A percentile compares a stretch with the other conserved stretches of the same genome.
Evolutionary conservation across 306 rosid genomes (phyloP).

Genomic region (Hippophae tibetana): DNA sequence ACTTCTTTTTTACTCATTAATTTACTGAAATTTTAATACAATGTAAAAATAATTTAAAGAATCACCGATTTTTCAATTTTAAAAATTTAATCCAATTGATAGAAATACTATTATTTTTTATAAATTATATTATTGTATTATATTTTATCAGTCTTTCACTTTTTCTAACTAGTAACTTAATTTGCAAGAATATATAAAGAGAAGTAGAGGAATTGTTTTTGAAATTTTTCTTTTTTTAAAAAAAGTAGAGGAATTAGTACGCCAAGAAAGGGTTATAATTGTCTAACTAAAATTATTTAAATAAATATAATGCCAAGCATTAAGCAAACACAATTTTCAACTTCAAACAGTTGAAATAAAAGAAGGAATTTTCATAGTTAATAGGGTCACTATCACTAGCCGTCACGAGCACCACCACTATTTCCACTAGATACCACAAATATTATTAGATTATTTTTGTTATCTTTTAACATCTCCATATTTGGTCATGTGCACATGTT

Average conservation of each 20-base stretch:
- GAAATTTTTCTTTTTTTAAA: neutral
- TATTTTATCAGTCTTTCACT: too few relatives aligned
- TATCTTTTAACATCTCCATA: slow-evolving; percentile 6
- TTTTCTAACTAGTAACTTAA: too few relatives aligned
- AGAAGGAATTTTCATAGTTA: slow-evolving; percentile 8
- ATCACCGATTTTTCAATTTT: too few relatives aligned
- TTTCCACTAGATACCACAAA: slow-evolving; percentile 12
- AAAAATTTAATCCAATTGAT: too few relatives aligned
- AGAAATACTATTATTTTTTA: too few relatives aligned
- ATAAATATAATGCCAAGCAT: slow-evolving; percentile 21
- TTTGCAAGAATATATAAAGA: too few relatives aligned
- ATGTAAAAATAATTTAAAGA: too few relatives aligned
- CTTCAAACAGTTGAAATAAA: slow-evolving; percentile 21
- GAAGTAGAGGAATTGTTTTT: too few relatives aligned
- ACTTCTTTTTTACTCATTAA: too few relatives aligned
- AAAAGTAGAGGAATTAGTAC: neutral
- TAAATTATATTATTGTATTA: too few relatives aligned
- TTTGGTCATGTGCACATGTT: neutral
- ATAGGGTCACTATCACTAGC: slow-evolving; percentile 25
- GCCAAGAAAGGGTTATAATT: neutral
- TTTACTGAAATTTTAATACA: too few relatives aligned
- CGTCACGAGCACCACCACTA: slow-evolving; percentile 14
- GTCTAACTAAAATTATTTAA: slow-evolving; percentile 2
- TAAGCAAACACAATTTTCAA: slow-evolving; percentile 26
- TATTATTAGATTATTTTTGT: slow-evolving; percentile 6